Percentiles rank a stretch among this genome's conserved stretches.
These are phyloP conservation scores for Populus deltoides DNA, from an alignment of 345 rosid species.

Conservation along the genomic window DNA sequence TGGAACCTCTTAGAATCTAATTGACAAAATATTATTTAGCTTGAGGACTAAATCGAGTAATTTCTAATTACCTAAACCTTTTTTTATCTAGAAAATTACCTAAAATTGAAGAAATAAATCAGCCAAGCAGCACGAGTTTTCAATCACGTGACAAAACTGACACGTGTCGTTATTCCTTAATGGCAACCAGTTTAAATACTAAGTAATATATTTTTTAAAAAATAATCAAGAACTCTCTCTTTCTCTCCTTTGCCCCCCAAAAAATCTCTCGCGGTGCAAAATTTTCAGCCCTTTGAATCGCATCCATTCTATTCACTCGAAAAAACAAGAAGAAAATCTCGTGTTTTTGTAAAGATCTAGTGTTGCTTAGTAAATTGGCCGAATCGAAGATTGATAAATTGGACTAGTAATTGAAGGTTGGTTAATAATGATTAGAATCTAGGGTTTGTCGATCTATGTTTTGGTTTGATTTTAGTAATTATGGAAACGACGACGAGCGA, in stretches of 20 bases:
- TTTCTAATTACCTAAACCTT: too few species aligned
- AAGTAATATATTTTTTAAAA: not conserved
- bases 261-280: constrained; percentile 15
- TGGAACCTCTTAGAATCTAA: too few species aligned
- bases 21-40: too few species aligned
- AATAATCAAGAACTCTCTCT: not conserved
- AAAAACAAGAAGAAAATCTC: not conserved
- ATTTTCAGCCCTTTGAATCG: constrained; percentile 1
- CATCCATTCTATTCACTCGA: constrained; percentile 8
- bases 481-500: constrained; percentile 43
- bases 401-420: not conserved
- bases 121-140: not conserved
- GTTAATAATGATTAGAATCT: not conserved
- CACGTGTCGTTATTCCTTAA: constrained; percentile 14
- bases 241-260: constrained; percentile 6
- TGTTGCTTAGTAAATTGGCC: constrained; percentile 22
- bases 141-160: constrained; percentile 21
- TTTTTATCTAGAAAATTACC: too few species aligned
- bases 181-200: constrained; percentile 2
- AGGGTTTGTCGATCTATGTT: constrained; percentile 24
- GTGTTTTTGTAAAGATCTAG: constrained; percentile 39
- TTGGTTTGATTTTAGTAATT: constrained; percentile 23
- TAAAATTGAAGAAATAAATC: too few species aligned
- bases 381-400: not conserved
- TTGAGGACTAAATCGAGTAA: too few species aligned